Evolutionary conservation across 2,329 filamentous ascomycete genomes (phyloP), one percentile per base, ranked within the genome.

Genomic region (Verticillium dahliae): DNA sequence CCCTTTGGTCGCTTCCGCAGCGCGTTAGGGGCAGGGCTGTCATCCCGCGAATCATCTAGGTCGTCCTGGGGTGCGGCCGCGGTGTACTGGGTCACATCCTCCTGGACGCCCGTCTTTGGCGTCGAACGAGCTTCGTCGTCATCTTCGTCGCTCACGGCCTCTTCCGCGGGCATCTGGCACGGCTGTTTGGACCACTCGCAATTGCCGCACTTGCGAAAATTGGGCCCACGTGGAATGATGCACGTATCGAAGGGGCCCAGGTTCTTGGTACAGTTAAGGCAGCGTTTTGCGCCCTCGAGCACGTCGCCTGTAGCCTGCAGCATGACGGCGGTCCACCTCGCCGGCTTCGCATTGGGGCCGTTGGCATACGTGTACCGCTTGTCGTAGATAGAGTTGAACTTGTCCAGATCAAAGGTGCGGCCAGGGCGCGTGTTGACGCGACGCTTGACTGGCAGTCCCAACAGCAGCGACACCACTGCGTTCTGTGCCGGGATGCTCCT

Each of bases 121-220:
- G 22, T 22, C 39, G 31, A 52, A 34, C 50, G 58, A 56, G 58
- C 31, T 34, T 50, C 11, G 55, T 55, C 7, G 41, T 18, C 13
- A 27, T 31, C 9, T 55, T 57, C n/a, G 54, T 41, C 37, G 38
- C 57, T 27, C 33, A 37, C 22, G 27, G 18, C 22, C 11, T 18
- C 45, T 27, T 22, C 37, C 1, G 2, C 56, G 37, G 34, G 57
- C 15, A 54, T 31, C 22, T 35, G 50, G 54, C 76, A 78, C 18
- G 71, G 71, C 59, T 74, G 72, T 2, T 73, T 74, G 63, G 77
- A 78, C 80, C 80, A 83, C 65, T 81, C 78, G 64, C 80, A 83
- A 64, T 82, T 83, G 35, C 78, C 80, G 62, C 80, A 83, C 34
- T 78, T 76, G 3, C 75, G 75, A 59, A 81, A 80, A 4, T 77